Conservation (phyloP, 1,284 basidiomycete species). For the Ganoderma meredithae region DNA sequence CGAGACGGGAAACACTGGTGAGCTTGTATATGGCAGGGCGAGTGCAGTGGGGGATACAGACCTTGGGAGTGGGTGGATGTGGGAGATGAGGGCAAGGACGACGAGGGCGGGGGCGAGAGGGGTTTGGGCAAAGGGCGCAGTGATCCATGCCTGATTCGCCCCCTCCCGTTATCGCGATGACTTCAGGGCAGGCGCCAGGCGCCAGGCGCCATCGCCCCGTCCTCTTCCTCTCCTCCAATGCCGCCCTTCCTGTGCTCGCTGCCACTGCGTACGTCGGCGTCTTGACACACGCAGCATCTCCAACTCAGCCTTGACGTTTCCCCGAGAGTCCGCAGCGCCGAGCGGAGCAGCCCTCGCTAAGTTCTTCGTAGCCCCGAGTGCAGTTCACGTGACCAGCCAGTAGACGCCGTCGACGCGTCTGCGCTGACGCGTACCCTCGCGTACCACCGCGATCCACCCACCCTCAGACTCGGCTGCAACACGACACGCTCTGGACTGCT, state of each 20-base stretch:
- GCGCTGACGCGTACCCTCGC: conserved; percentile 24
- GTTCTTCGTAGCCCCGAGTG: not conserved
- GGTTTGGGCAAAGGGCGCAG: conserved; percentile 42
- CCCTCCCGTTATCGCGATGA: conserved; percentile 42
- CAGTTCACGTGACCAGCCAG: conserved; percentile 20
- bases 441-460: conserved; percentile 15
- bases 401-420: conserved; percentile 32
- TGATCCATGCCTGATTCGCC: conserved; percentile 33
- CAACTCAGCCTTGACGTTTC: not conserved
- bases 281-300: not conserved
- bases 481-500: not conserved
- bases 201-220: conserved; percentile 32
- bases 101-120: conserved; percentile 22
- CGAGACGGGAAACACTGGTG: conserved; percentile 15
- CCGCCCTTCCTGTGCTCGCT: not conserved
- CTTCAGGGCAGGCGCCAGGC: conserved; percentile 43
- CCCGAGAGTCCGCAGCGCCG: conserved; percentile 1
- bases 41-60: conserved; percentile 21
- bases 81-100: conserved; percentile 30
- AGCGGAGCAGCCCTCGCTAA: not conserved
- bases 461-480: not conserved
- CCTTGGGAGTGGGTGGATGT: conserved; percentile 29
- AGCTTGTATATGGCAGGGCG: conserved; percentile 25
- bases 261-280: not conserved
- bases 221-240: conserved; percentile 6